Base-by-base conservation (phyloP, 2,329 filamentous ascomycete genomes). In the Nothophoma quercina region DNA sequence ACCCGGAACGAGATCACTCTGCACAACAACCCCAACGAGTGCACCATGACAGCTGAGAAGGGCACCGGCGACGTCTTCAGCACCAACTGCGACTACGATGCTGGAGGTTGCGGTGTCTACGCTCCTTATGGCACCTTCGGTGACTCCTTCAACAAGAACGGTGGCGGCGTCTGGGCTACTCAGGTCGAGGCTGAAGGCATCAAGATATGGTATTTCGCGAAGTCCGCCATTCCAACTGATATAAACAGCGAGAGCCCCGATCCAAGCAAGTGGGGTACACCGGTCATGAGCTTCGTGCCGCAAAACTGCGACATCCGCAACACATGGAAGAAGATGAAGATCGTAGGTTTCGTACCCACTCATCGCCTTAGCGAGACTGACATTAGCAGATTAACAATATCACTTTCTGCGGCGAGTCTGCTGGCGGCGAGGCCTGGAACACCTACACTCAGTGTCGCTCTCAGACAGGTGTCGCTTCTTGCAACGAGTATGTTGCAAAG, bases 121-220 rank as follows among this genome's bases (percentile, higher is more conserved):
- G 58, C 49, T 5, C 41, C 43, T 6, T 30, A 48, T 7, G 58
- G 56, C 30, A 55, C 59, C 2, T 62, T 68, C 33, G 62, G 62
- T 8, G 30, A 55, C 4, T 26, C 35, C 8, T 59, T 63, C 52
- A 71, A 84, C 10, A 22, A 29, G 22, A 26, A 34, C 5, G 35
- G 40, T 59, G 81, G 81, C 12, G 81, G 80, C 41, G 67, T 83
- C 1, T 78, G 81, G 58, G 81, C 79, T 1, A 73, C 81, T 61
- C 77, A 83, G 56, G 74, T 81, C 70, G 78, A 79, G 4, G 56
- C 63, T 5, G 66, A 75, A 2, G 75, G 68, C 8, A 78, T 84
- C 61, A 75, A 77, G 47, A 78, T 83, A 55, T 84, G 81, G 80
- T 79, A 78, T 63, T 84, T 83, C 58, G 59, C 74, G 1, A 74